phyloP scores from a whole-genome alignment of 176 grass and related monocot genomes.

The Aegilops sharonensis region DNA sequence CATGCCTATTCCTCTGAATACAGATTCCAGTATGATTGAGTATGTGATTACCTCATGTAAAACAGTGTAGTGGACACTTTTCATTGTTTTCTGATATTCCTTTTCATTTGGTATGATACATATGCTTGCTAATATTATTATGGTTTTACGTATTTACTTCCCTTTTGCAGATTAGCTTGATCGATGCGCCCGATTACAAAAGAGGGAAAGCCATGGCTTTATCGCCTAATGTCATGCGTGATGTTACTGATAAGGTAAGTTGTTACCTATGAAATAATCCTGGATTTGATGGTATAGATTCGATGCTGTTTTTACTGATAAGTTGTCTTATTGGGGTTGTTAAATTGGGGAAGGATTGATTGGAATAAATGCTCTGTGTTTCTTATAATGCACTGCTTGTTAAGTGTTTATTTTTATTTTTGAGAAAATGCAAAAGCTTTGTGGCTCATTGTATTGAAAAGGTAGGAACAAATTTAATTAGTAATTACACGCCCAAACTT shows the following conservation, averaged over 20 bases:
- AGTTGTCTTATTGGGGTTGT: neutral
- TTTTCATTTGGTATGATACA: conserved; percentile 6
- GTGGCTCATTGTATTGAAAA: neutral
- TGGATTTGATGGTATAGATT: neutral
- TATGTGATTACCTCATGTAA: neutral
- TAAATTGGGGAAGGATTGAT: neutral
- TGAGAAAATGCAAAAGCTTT: neutral
- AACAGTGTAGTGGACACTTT: neutral
- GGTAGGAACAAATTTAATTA: no score
- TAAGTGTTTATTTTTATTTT: neutral
- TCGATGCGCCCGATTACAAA: conserved; percentile 73
- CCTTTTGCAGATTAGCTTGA: conserved; percentile 82
- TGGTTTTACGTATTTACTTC: neutral
- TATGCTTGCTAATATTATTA: neutral
- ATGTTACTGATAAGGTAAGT: conserved; percentile 78
- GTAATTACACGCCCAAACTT: no score
- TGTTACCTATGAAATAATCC: neutral
- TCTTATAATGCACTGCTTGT: neutral
- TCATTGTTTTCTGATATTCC: neutral
- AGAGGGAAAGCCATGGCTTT: conserved; percentile 74
- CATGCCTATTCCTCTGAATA: neutral
- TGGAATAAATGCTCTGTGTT: neutral
- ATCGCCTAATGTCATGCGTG: conserved; percentile 88
- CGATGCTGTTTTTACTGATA: neutral
- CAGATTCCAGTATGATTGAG: neutral